Evolutionary conservation across 2,329 filamentous ascomycete genomes (phyloP).

Genomic region (Sarocladiaceae sp.): DNA sequence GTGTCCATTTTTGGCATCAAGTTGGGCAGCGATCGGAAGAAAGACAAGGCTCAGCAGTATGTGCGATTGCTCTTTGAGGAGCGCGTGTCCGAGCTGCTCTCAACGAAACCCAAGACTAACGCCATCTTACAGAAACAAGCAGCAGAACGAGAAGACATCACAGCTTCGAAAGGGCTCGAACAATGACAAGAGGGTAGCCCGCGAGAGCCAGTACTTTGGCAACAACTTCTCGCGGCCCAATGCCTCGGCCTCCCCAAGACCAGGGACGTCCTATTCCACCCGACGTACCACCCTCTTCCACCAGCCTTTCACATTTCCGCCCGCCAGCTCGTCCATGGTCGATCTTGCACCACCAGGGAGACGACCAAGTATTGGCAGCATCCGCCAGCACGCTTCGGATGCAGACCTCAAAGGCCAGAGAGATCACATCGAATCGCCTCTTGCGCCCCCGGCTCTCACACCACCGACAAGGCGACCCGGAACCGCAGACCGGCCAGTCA

Average conservation of each 20-base stretch:
- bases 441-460: not conserved
- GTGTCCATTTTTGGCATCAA: slow-evolving; percentile 55
- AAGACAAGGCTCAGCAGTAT: slow-evolving; percentile 47
- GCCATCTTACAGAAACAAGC: slow-evolving; percentile 15
- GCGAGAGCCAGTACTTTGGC: slow-evolving; percentile 30
- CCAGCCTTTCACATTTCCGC: slow-evolving; percentile 30
- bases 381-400: slow-evolving; percentile 31
- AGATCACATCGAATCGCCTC: not conserved
- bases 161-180: slow-evolving; percentile 21
- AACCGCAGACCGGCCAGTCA: slow-evolving; percentile 19
- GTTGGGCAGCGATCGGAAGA: slow-evolving; percentile 50
- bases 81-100: not conserved
- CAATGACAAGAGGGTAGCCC: slow-evolving; percentile 24
- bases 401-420: slow-evolving; percentile 24
- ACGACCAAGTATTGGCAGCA: slow-evolving; percentile 19
- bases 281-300: slow-evolving; percentile 21
- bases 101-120: not conserved
- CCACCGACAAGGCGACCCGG: slow-evolving; percentile 24
- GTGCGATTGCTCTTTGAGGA: slow-evolving; percentile 9
- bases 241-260: slow-evolving; percentile 20
- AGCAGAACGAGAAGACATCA: slow-evolving; percentile 16
- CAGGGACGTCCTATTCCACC: slow-evolving; percentile 33
- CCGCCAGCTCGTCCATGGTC: slow-evolving; percentile 36
- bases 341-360: slow-evolving; percentile 31
- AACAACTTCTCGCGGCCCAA: slow-evolving; percentile 29